Percentiles rank a stretch among this genome's conserved stretches.
Conservation (phyloP, 805 yeast species). For the Wickerhamomyces strasburgensis region DNA sequence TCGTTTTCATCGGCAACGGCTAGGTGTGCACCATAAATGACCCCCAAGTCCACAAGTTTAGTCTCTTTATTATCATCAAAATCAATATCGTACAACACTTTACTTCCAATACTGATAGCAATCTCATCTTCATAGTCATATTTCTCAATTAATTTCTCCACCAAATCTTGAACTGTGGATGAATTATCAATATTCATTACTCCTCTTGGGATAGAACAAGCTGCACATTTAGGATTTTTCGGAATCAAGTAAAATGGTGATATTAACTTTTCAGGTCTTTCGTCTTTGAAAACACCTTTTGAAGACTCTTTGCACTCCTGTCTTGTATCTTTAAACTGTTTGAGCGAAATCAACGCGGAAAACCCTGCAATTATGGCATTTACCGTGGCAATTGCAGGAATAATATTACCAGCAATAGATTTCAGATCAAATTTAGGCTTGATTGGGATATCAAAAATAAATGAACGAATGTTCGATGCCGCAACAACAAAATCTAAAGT, state of each 20-base stretch:
- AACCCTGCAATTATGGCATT: slow-evolving; percentile 94
- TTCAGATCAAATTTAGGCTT: slow-evolving; percentile 83
- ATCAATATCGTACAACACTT: slow-evolving; percentile 76
- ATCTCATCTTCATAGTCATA: slow-evolving; percentile 53
- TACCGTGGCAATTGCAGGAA: slow-evolving; percentile 97
- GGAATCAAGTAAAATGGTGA: slow-evolving; percentile 54
- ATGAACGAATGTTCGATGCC: slow-evolving; percentile 73
- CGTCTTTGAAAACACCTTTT: slow-evolving; percentile 47
- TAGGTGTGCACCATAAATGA: slow-evolving; percentile 56
- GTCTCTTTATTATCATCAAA: slow-evolving; percentile 70
- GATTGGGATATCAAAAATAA: slow-evolving; percentile 60
- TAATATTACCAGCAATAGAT: slow-evolving; percentile 95
- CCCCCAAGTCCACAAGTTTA: slow-evolving; percentile 46
- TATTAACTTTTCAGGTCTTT: slow-evolving; percentile 56
- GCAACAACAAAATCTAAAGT: slow-evolving; percentile 85
- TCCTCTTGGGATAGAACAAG: slow-evolving; percentile 55
- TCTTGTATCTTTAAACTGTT: slow-evolving; percentile 35
- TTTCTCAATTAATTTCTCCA: slow-evolving; percentile 41
- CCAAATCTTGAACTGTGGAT: slow-evolving; percentile 44
- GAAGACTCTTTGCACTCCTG: slow-evolving; percentile 31
- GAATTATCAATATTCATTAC: slow-evolving; percentile 34
- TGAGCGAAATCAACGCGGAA: slow-evolving; percentile 68
- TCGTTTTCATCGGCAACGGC: slow-evolving; percentile 81
- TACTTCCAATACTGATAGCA: slow-evolving; percentile 49
- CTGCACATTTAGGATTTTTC: slow-evolving; percentile 70